A percentile compares a stretch with the other conserved stretches of the same genome.
These are phyloP conservation scores for Malus sieversii DNA, from an alignment of 306 rosid genomes.

Conservation along the genomic window DNA sequence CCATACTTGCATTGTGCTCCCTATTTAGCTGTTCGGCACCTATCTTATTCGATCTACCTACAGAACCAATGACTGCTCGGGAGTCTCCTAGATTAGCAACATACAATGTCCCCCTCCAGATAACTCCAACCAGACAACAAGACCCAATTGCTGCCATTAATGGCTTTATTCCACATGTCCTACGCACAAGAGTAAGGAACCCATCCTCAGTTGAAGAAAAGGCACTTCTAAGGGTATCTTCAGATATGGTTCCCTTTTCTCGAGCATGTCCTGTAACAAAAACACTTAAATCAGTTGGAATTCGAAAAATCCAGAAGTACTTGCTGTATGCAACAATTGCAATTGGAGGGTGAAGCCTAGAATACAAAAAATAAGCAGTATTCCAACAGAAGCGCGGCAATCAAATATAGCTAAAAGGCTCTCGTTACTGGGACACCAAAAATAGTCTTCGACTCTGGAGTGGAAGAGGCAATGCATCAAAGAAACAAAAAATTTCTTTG, in stretches of 20 bases:
- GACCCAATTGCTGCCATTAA: constrained; percentile 76
- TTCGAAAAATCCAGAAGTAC: constrained; percentile 16
- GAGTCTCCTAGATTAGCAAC: constrained; percentile 81
- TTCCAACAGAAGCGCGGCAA: neutral
- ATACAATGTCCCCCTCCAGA: constrained; percentile 66
- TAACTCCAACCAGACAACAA: constrained; percentile 78
- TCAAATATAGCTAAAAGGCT: neutral
- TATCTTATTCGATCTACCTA: constrained; percentile 58
- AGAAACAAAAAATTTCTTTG: neutral
- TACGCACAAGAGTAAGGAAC: constrained; percentile 71
- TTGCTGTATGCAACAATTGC: neutral
- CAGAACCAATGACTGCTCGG: constrained; percentile 73
- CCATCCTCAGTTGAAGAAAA: constrained; percentile 85
- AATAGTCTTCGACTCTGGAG: neutral
- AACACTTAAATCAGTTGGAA: constrained; percentile 7
- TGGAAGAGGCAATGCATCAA: neutral
- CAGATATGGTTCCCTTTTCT: constrained; percentile 58
- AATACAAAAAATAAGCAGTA: neutral
- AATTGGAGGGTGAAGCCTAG: neutral
- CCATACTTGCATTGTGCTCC: constrained; percentile 79
- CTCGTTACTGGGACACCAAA: neutral
- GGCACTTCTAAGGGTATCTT: constrained; percentile 56
- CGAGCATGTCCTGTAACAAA: constrained; percentile 53
- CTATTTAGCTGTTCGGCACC: constrained; percentile 63
- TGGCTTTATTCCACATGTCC: constrained; percentile 65